Conservation (phyloP, 2,329 filamentous ascomycete species). For the Fusarium goolgardi region DNA sequence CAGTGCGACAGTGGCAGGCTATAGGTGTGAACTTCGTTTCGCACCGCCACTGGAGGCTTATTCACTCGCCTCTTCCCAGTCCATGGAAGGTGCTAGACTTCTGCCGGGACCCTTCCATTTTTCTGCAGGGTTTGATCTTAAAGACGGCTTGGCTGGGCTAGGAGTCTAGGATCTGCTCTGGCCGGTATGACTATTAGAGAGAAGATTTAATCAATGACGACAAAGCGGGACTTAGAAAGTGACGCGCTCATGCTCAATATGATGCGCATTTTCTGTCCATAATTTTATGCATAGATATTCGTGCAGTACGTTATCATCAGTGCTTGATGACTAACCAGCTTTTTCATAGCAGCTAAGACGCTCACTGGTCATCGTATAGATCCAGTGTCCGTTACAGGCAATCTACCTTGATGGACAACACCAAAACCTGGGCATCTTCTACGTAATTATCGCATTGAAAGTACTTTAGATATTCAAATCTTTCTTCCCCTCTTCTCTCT, state of each 20-base stretch:
- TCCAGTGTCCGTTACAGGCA: constrained; percentile 5
- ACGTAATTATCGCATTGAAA: background rate
- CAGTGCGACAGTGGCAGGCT: constrained; percentile 1
- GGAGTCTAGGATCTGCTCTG: constrained; percentile 6
- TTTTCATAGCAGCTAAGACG: background rate
- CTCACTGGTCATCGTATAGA: constrained; percentile 6
- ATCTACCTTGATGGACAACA: constrained; percentile 50
- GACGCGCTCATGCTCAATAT: constrained; percentile 23
- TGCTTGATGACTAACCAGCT: constrained; percentile 41
- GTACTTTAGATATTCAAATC: background rate
- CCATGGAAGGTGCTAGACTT: constrained; percentile 50
- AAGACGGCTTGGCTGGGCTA: constrained; percentile 18
- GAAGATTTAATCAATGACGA: constrained; percentile 37
- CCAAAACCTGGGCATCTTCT: constrained; percentile 1
- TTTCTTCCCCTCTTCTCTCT: constrained; percentile 5
- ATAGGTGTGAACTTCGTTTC: constrained; percentile 17
- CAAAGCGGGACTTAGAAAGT: constrained; percentile 33
- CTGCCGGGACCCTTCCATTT: constrained; percentile 17
- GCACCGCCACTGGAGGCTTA: constrained; percentile 43
- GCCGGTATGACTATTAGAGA: constrained; percentile 20
- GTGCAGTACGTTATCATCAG: background rate
- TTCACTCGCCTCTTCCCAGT: constrained; percentile 19
- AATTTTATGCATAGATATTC: constrained; percentile 1
- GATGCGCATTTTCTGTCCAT: background rate
- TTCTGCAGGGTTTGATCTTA: background rate